These are phyloP conservation scores for Pseudocercospora crystallina DNA, from an alignment of 2,329 filamentous ascomycete genomes.

Conservation along the genomic window DNA sequence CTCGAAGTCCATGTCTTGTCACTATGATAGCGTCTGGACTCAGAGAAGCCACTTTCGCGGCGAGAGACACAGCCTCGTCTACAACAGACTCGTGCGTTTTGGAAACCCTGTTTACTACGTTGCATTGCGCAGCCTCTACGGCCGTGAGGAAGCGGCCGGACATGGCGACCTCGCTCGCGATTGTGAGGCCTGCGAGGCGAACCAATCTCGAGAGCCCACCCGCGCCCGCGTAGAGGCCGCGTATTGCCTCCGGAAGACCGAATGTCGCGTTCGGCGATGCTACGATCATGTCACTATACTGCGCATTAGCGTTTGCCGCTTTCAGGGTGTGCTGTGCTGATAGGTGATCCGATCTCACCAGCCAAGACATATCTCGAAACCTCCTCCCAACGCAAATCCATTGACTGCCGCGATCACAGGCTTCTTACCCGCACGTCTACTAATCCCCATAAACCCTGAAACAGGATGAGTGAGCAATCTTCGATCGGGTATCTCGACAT, in stretches of 20 bases:
- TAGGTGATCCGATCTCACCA: constrained; percentile 33
- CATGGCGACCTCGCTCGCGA: constrained; percentile 52
- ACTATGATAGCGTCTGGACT: constrained; percentile 43
- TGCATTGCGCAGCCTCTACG: constrained; percentile 44
- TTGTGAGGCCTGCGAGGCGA: constrained; percentile 49
- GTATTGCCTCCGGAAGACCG: constrained; percentile 54
- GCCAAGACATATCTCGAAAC: constrained; percentile 57
- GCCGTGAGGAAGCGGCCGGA: constrained; percentile 49
- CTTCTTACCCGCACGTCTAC: constrained; percentile 58
- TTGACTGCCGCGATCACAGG: constrained; percentile 62
- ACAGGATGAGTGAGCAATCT: constrained; percentile 26
- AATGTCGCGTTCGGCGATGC: constrained; percentile 54
- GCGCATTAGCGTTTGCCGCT: constrained; percentile 4
- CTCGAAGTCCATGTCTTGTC: constrained; percentile 41
- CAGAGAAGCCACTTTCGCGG: constrained; percentile 37
- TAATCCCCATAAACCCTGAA: constrained; percentile 57
- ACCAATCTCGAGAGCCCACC: constrained; percentile 55
- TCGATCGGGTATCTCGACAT: constrained; percentile 25
- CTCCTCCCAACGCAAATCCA: constrained; percentile 57
- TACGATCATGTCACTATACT: constrained; percentile 49
- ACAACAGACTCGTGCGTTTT: constrained; percentile 37
- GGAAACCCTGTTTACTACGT: constrained; percentile 43
- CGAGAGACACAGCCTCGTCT: constrained; percentile 39
- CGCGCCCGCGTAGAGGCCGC: constrained; percentile 55
- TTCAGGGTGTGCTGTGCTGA: background rate